phyloP scores from a whole-genome alignment of 176 grass and related monocot species.

The Coix lacrymajobi region DNA sequence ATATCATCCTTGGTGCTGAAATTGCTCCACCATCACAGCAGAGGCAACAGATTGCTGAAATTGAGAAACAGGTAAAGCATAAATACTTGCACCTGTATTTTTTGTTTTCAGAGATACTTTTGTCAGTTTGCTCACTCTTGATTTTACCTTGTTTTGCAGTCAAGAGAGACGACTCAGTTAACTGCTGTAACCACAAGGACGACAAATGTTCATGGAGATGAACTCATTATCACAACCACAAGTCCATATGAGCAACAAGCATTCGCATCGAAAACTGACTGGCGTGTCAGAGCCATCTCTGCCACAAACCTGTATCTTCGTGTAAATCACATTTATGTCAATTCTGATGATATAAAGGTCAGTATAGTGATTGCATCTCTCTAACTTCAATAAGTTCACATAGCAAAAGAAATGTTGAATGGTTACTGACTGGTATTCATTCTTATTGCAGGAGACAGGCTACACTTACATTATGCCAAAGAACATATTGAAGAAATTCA shows the following conservation, averaged over 20 bases:
- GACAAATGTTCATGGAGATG: conserved; percentile 96
- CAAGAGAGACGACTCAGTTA: conserved; percentile 89
- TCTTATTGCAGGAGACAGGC: conserved; percentile 82
- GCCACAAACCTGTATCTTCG: conserved; percentile 98
- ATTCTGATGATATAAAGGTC: conserved; percentile 99
- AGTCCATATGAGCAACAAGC: conserved; percentile 95
- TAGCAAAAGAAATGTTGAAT: not conserved
- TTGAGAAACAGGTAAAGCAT: conserved; percentile 83
- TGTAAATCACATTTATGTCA: conserved; percentile 97
- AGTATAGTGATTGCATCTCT: not conserved
- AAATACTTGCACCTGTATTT: not conserved
- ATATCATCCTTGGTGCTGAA: conserved; percentile 99
- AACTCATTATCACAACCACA: conserved; percentile 93
- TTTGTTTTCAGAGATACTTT: not conserved
- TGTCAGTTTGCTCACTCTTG: conserved; percentile 12
- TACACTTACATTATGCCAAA: conserved; percentile 99
- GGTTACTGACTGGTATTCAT: conserved; percentile 10
- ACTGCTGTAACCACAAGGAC: conserved; percentile 97
- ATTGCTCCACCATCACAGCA: conserved; percentile 96
- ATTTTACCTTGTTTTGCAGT: conserved; percentile 50
- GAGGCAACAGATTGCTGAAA: conserved; percentile 97
- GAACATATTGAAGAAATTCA: conserved; percentile 99
- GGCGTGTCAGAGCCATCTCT: conserved; percentile 96
- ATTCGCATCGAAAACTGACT: conserved; percentile 95
- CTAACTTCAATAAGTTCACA: not conserved